Evolutionary conservation across 2,329 filamentous ascomycete genomes (phyloP).

Genomic region (Ophiocordyceps sinensis): DNA sequence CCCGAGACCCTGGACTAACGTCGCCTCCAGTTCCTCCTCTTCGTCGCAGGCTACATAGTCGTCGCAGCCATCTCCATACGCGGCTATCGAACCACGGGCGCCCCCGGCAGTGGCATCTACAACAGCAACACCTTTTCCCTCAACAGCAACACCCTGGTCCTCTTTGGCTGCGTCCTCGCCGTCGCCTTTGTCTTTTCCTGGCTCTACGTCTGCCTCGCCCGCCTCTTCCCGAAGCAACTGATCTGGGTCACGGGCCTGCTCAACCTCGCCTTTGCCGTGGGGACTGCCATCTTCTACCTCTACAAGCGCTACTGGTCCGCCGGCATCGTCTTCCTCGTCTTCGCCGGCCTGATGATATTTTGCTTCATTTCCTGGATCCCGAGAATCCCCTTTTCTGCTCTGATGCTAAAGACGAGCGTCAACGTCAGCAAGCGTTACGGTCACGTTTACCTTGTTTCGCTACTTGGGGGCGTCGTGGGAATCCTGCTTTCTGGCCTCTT

Average conservation of each 20-base stretch:
- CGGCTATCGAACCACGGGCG: constrained; percentile 48
- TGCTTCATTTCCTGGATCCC: constrained; percentile 75
- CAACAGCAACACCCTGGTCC: constrained; percentile 70
- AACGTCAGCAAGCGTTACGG: constrained; percentile 74
- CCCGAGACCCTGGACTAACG: constrained; percentile 1
- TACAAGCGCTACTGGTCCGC: constrained; percentile 63
- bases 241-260: constrained; percentile 88
- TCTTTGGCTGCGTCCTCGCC: constrained; percentile 67
- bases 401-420: constrained; percentile 79
- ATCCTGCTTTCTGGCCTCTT: constrained; percentile 75
- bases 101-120: constrained; percentile 63
- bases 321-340: constrained; percentile 76
- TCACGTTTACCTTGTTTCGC: constrained; percentile 73
- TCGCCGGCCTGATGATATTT: constrained; percentile 22
- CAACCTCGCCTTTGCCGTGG: constrained; percentile 74
- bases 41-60: constrained; percentile 59
- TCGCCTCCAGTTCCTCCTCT: constrained; percentile 46
- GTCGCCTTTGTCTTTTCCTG: constrained; percentile 64
- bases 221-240: constrained; percentile 73
- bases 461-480: constrained; percentile 66
- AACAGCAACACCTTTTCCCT: constrained; percentile 50
- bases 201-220: constrained; percentile 60
- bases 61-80: constrained; percentile 64
- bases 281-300: constrained; percentile 76
- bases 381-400: constrained; percentile 76